phyloP scores from a whole-genome alignment of 306 rosid species.

The Inga laurina region DNA sequence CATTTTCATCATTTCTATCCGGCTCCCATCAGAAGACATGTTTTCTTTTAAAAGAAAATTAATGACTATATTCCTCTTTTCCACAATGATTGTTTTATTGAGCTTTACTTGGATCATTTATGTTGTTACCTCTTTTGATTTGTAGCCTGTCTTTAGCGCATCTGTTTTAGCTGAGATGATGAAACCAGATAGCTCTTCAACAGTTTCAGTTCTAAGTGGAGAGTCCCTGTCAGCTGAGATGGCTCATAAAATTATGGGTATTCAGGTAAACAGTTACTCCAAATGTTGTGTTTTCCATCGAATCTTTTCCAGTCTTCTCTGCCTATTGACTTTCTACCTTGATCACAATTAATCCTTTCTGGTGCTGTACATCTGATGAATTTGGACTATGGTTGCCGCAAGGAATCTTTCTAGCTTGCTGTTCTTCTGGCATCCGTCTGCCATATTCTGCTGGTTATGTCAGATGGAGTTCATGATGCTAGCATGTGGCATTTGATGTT shows the following conservation, averaged over 20 bases:
- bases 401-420: slow-evolving; percentile 76
- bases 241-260: slow-evolving; percentile 81
- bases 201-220: slow-evolving; percentile 60
- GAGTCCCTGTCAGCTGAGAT: slow-evolving; percentile 80
- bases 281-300: background rate
- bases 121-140: slow-evolving; percentile 20
- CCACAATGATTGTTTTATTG: background rate
- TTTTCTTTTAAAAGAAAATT: background rate
- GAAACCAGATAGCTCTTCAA: slow-evolving; percentile 86
- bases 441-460: slow-evolving; percentile 77
- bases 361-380: slow-evolving; percentile 33
- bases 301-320: background rate
- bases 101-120: background rate
- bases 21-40: background rate
- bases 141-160: slow-evolving; percentile 83
- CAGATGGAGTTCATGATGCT: slow-evolving; percentile 78
- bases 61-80: background rate
- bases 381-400: slow-evolving; percentile 58
- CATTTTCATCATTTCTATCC: background rate
- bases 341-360: background rate
- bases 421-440: slow-evolving; percentile 78
- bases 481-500: slow-evolving; percentile 81
- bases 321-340: slow-evolving; percentile 4
- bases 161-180: slow-evolving; percentile 84
- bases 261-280: slow-evolving; percentile 58